Evolutionary conservation across 2,329 filamentous ascomycete species (phyloP), one percentile per base, ranked within the genome.

Genomic region (Paraphaeosphaeria sporulosa): DNA sequence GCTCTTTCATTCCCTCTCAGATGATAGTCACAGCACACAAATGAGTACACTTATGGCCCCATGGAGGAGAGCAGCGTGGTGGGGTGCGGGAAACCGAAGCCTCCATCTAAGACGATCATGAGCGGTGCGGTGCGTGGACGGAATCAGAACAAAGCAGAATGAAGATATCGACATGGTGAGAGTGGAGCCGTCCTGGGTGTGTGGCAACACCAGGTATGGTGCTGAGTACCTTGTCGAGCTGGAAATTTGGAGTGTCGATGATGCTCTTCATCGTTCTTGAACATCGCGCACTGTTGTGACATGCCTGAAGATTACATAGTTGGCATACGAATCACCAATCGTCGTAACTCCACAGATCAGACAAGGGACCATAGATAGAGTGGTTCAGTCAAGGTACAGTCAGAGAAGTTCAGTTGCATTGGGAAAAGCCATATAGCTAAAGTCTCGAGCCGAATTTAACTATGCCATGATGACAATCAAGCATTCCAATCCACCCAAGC

Each of bases 401-500:
- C n/a, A 15, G 38, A 17, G 2, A 5, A n/a, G 38, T 40, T n/a
- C 17, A n/a, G n/a, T 3, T 27, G 15, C 5, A 40, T n/a, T n/a
- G 7, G 6, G 15, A 3, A 40, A 19, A 7, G 17, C 38, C 9
- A 5, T 6, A n/a, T 40, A n/a, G 38, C 38, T 40, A 7, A 8
- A n/a, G 7, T n/a, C 17, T 40, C 15, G 17, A 40, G 38, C 5
- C 38, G 38, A 9, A 6, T 13, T 15, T n/a, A 3, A 12, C 13
- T 6, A 1, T 40, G 36, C 36, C 13, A 15, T 40, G 10, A 4
- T 4, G 5, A 15, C 36, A 3, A n/a, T 59, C 46, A 59, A 51
- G 57, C 54, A 38, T 63, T 51, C 23, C 47, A 55, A 70, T 85
- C 83, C 69, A 85, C 83, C 84, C 83, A 85, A 12, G 59, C 71